Evolutionary conservation across 352 stramenopile genomes (phyloP).

Genomic region (Globisporangium middletonii): DNA sequence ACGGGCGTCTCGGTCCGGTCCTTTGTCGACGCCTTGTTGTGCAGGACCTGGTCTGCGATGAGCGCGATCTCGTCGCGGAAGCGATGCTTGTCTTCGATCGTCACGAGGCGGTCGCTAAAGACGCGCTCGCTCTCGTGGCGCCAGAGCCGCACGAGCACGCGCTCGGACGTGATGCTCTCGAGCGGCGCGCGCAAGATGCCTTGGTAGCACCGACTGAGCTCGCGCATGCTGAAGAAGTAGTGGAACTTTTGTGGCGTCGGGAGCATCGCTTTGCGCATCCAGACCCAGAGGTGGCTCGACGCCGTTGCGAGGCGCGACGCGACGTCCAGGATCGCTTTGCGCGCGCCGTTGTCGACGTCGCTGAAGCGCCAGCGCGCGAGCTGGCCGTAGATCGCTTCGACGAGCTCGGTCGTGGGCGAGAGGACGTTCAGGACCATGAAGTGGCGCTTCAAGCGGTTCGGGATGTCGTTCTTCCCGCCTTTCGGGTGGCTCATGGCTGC

Average conservation of each 20-base stretch:
- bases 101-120: conserved; percentile 73
- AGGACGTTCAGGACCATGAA: conserved; percentile 88
- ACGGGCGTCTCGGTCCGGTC: conserved; percentile 14
- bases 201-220: conserved; percentile 73
- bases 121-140: conserved; percentile 81
- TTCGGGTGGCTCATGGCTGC: conserved; percentile 55
- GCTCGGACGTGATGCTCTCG: conserved; percentile 42
- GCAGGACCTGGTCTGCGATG: conserved; percentile 41
- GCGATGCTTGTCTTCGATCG: conserved; percentile 60
- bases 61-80: conserved; percentile 51
- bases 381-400: conserved; percentile 85
- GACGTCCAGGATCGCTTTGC: conserved; percentile 41
- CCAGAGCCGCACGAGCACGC: conserved; percentile 65
- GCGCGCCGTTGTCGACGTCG: conserved; percentile 16
- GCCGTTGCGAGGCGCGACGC: conserved; percentile 35
- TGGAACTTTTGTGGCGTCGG: conserved; percentile 79
- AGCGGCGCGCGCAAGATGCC: conserved; percentile 60
- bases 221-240: conserved; percentile 77
- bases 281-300: conserved; percentile 63
- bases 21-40: conserved; percentile 19
- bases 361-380: conserved; percentile 59
- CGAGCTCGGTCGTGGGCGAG: conserved; percentile 60
- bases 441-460: conserved; percentile 86
- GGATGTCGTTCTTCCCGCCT: conserved; percentile 79
- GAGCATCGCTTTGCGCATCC: conserved; percentile 59